Base-by-base conservation (phyloP, 1,139 yeast genomes). In the Kodamaea ohmeri region DNA sequence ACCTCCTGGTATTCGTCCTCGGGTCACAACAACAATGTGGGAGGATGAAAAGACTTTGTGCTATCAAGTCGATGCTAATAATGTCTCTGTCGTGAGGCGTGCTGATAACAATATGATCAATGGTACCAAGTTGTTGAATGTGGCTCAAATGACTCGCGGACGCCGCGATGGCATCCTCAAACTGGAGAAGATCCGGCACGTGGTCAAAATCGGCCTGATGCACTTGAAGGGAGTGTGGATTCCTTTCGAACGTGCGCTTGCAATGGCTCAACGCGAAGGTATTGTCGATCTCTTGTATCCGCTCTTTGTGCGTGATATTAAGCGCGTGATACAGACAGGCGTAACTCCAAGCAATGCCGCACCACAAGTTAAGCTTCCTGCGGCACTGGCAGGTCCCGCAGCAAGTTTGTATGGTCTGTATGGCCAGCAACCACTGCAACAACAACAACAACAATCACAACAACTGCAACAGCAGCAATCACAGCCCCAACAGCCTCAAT, bases 191-290 rank as follows among this genome's bases (percentile, higher is more conserved):
- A 78, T 80, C 28, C 73, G 97, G 35, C 94, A 88, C 58, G 97
- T 92, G 35, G 96, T 90, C 41, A 90, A 90, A 63, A 87, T 90
- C 49, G 98, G 98, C 8, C 86, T 96, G 14, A 90, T 90, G 97
- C 96, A 90, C 60, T 71, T 90, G 53, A 90, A 90, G 64, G 98
- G 98, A 38, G 97, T 90, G 34, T 90, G 97, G 97, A 89, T 90
- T 48, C 97, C 97, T 1, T 89, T 89, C 60, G 97, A 90, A 50
- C 73, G 97, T 38, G 97, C 97, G 1, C 68, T 86, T 37, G 85
- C 87, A 19, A 84, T 90, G 80, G 96, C 97, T 24, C 89, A 86
- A 63, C 73, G 86, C 50, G 97, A 90, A 62, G 83, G 87, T 34
- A 88, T 90, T 44, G 88, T 84, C 29, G 96, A 89, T 56, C 60